Conservation (phyloP, 441 rosid genomes). For the Erysimum cheiri region DNA sequence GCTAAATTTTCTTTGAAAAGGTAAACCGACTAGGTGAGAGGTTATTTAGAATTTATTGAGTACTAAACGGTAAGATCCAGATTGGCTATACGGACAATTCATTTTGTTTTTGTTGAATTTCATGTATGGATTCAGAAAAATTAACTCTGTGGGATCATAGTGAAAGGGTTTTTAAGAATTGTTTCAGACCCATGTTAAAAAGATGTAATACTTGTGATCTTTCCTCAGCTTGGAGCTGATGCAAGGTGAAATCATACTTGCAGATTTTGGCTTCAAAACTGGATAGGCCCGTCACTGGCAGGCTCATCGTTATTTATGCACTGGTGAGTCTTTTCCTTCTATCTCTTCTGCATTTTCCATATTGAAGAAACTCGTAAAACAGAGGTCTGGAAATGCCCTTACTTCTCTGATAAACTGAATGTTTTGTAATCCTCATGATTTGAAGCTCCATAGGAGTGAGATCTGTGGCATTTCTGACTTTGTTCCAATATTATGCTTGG, state of each 20-base stretch:
- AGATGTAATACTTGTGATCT: conserved; percentile 35
- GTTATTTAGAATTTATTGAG: conserved; percentile 32
- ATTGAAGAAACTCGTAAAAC: conserved; percentile 5
- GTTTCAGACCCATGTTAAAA: conserved; percentile 28
- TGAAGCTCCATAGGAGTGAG: conserved; percentile 22
- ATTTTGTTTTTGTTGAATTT: conserved; percentile 5
- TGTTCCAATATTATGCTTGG: conserved; percentile 8
- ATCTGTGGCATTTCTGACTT: conserved; percentile 26
- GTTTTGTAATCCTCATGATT: conserved; percentile 20
- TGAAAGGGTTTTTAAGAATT: conserved; percentile 25
- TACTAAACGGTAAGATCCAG: conserved; percentile 32
- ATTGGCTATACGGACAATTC: conserved; percentile 28
- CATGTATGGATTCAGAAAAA: conserved; percentile 29
- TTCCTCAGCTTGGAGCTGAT: conserved; percentile 44
- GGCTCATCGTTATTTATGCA: conserved; percentile 94
- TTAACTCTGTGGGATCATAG: conserved; percentile 26
- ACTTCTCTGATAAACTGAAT: conserved; percentile 15
- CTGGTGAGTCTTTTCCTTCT: conserved; percentile 68
- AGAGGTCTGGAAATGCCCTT: conserved; percentile 17
- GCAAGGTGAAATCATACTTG: conserved; percentile 44
- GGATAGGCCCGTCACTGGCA: conserved; percentile 95
- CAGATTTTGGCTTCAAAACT: conserved; percentile 99
- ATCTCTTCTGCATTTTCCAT: conserved; percentile 26
- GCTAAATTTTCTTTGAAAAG: conserved; percentile 93
- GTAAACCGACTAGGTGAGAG: conserved; percentile 48